A percentile compares a stretch with the other conserved stretches of the same genome.
phyloP scores from a whole-genome alignment of 2,329 filamentous ascomycete species.

The Leptosphaerulina australis region DNA sequence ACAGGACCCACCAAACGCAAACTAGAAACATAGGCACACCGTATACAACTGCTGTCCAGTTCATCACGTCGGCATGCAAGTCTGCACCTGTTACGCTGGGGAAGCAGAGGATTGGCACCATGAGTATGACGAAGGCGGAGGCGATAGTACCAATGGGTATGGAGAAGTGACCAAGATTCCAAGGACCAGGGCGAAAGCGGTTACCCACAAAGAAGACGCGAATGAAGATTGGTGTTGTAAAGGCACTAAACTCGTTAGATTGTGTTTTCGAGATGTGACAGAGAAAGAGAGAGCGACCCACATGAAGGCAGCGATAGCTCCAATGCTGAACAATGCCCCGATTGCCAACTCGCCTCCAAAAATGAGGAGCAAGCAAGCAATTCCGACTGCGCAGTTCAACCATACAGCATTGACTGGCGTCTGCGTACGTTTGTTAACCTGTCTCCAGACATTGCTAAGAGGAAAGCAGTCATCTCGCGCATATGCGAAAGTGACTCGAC shows the following conservation, averaged over 20 bases:
- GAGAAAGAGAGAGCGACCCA: too few species aligned
- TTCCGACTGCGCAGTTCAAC: constrained; percentile 67
- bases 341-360: constrained; percentile 68
- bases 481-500: constrained; percentile 74
- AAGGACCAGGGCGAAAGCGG: constrained; percentile 69
- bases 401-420: constrained; percentile 75
- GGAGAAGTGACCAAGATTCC: constrained; percentile 68
- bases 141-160: constrained; percentile 63
- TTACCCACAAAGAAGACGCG: constrained; percentile 65
- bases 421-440: constrained; percentile 64
- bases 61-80: constrained; percentile 63
- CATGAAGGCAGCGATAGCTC: constrained; percentile 71
- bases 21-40: constrained; percentile 66
- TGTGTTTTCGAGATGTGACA: neutral
- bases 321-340: constrained; percentile 72
- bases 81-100: constrained; percentile 63
- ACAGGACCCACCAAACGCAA: constrained; percentile 67
- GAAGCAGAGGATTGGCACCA: constrained; percentile 72
- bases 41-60: constrained; percentile 72
- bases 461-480: constrained; percentile 75
- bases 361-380: constrained; percentile 66
- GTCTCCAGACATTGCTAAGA: constrained; percentile 62
- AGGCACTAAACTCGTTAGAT: constrained; percentile 43
- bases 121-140: constrained; percentile 65
- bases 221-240: constrained; percentile 64